Evolutionary conservation across 495 filamentous ascomycete species (phyloP).

Genomic region (Lepraria neglecta): DNA sequence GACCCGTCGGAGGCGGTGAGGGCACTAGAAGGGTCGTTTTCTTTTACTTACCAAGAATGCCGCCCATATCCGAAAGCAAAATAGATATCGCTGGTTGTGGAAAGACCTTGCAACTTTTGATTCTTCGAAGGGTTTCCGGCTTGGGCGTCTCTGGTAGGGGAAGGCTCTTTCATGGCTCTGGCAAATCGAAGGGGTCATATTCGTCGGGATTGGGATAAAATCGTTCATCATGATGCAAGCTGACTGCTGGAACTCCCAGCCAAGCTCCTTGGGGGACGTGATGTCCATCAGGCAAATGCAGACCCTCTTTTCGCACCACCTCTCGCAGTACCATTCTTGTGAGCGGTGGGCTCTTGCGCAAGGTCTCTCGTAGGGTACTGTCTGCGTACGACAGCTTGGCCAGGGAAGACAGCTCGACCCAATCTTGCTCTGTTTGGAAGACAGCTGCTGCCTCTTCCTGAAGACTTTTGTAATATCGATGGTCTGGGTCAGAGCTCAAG

Average conservation of each 20-base stretch:
- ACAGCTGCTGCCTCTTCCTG: constrained; percentile 11
- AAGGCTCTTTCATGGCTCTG: background rate
- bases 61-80: constrained; percentile 25
- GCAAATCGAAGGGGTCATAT: constrained; percentile 26
- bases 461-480: constrained; percentile 1
- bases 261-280: constrained; percentile 25
- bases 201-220: constrained; percentile 25
- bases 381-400: background rate
- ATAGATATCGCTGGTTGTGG: constrained; percentile 21
- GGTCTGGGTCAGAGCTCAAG: constrained; percentile 6
- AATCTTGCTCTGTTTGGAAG: constrained; percentile 4
- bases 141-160: background rate
- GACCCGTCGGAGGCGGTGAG: background rate
- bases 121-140: background rate
- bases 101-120: background rate
- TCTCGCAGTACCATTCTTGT: background rate
- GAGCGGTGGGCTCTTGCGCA: constrained; percentile 6
- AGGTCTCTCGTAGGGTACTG: constrained; percentile 18
- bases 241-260: constrained; percentile 20
- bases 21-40: background rate
- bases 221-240: constrained; percentile 25
- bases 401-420: constrained; percentile 1
- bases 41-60: constrained; percentile 21
- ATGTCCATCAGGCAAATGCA: constrained; percentile 24
- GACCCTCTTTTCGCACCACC: constrained; percentile 21